Conservation (phyloP, 257 asterid species). For the Gentiana straminea region DNA sequence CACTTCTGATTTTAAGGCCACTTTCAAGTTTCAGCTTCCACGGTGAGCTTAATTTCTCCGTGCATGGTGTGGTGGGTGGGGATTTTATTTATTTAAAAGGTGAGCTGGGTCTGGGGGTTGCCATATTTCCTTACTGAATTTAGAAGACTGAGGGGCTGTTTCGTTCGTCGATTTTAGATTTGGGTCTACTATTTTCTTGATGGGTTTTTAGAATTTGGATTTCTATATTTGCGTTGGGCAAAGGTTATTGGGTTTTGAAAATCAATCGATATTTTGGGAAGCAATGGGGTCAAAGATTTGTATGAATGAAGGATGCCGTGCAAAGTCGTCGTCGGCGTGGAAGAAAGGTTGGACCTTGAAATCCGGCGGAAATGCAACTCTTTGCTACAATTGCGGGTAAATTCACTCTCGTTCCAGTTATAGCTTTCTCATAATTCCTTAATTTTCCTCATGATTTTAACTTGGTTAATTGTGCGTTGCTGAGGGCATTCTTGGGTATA, state of each 20-base stretch:
- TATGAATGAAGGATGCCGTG: slow-evolving; percentile 35
- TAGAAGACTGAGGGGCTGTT: not conserved
- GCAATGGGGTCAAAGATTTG: slow-evolving; percentile 79
- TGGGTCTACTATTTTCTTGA: slow-evolving; percentile 25
- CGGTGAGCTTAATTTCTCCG: slow-evolving; percentile 1
- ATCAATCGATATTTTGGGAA: slow-evolving; percentile 8
- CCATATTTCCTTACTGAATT: not conserved
- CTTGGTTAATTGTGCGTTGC: slow-evolving; percentile 7
- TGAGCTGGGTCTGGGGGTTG: slow-evolving; percentile 15
- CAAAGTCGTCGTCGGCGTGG: too few species aligned
- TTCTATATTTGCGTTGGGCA: slow-evolving; percentile 6
- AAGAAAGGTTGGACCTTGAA: too few species aligned
- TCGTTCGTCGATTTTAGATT: slow-evolving; percentile 26
- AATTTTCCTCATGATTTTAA: not conserved
- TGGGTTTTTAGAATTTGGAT: slow-evolving; percentile 36
- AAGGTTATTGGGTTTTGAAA: slow-evolving; percentile 15
- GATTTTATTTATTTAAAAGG: too few species aligned
- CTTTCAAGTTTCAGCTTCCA: slow-evolving; percentile 11
- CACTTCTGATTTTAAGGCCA: slow-evolving; percentile 19
- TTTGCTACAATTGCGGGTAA: too few species aligned
- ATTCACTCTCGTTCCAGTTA: slow-evolving; percentile 11
- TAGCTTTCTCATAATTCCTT: slow-evolving; percentile 10
- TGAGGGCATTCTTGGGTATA: slow-evolving; percentile 40
- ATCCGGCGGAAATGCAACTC: too few species aligned
- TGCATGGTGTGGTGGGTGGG: slow-evolving; percentile 35